Percentiles rank a stretch among this genome's conserved stretches.
Conservation (phyloP, 495 filamentous ascomycete genomes). For the Tuber calosporum region DNA sequence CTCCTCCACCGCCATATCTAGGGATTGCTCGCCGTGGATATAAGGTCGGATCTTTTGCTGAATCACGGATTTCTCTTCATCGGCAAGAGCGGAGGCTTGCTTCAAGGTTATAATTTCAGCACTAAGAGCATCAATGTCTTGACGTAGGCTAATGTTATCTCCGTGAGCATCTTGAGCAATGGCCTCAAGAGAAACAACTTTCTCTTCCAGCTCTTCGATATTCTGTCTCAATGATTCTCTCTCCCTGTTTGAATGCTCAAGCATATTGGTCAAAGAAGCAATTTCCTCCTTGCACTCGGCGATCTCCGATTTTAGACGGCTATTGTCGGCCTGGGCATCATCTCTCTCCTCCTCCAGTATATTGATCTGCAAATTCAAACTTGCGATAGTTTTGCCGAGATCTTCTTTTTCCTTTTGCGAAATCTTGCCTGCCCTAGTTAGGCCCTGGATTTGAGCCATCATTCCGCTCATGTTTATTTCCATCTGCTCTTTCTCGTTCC, state of each 20-base stretch:
- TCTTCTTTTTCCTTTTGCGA: slow-evolving; percentile 20
- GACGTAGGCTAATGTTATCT: slow-evolving; percentile 12
- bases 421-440: slow-evolving; percentile 17
- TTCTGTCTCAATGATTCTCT: slow-evolving; percentile 13
- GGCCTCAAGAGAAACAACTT: slow-evolving; percentile 25
- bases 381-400: slow-evolving; percentile 14
- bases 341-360: slow-evolving; percentile 19
- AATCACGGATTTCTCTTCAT: slow-evolving; percentile 38
- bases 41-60: slow-evolving; percentile 40
- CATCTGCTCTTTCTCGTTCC: slow-evolving; percentile 20
- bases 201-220: slow-evolving; percentile 21
- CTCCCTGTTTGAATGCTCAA: slow-evolving; percentile 22
- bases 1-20: slow-evolving; percentile 42
- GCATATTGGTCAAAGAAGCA: slow-evolving; percentile 14
- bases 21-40: slow-evolving; percentile 31
- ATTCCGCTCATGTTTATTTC: slow-evolving; percentile 12
- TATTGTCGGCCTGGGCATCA: slow-evolving; percentile 27
- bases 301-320: slow-evolving; percentile 28
- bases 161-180: slow-evolving; percentile 16
- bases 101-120: slow-evolving; percentile 18
- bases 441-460: slow-evolving; percentile 23
- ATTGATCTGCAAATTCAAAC: slow-evolving; percentile 15
- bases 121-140: slow-evolving; percentile 21
- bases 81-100: slow-evolving; percentile 20
- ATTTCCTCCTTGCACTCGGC: slow-evolving; percentile 19